Evolutionary conservation across 352 stramenopile genomes (phyloP), one percentile per base, ranked within the genome.

Genomic region (Pythium vanterpoolii): DNA sequence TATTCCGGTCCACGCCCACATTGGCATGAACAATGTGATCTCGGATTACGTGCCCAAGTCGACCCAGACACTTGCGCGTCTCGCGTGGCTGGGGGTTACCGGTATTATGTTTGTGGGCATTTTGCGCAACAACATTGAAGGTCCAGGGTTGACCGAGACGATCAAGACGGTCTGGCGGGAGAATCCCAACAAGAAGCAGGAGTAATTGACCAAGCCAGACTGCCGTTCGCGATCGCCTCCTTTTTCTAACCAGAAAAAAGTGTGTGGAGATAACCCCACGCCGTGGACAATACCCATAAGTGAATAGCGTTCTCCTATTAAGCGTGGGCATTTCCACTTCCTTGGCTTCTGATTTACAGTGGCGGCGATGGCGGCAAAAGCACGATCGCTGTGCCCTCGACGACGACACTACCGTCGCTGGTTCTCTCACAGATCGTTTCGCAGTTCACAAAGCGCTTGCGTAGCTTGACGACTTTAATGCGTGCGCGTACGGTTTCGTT

Each of bases 1-100:
- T 43, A 79, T 98, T 65, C 81, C 91, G 3, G 73, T 93, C 38
- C 94, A 98, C 73, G 77, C 76, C 31, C 95, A 96, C 79, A 95
- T 98, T 48, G 92, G 94, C 48, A 87, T 98, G 75, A 98, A 97
- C 79, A 90, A 95, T 69, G 91, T 98, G 56, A 88, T 93, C 47
- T 95, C 88, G 33, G 94, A 98, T 76, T 98, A 98, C 72, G 89
- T 96, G 61, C 92, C 94, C 27, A 96, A 97, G 71, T 57, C 61
- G n/a, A 40, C 62, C 50, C 67, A 72, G 46, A 81, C 77, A 56
- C 66, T 90, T 9, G 72, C 62, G 47, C 83, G 87, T 64, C 56
- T 92, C 38, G 78, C 66, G 46, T 79, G 81, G 72, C 69, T 96
- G 44, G 86, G 77, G 31, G 79, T 79, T 58, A 94, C 86, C 13